A percentile compares a stretch with the other conserved stretches of the same genome.
These are phyloP conservation scores for Begonia fuchsioides DNA, from an alignment of 306 rosid species.

Conservation along the genomic window DNA sequence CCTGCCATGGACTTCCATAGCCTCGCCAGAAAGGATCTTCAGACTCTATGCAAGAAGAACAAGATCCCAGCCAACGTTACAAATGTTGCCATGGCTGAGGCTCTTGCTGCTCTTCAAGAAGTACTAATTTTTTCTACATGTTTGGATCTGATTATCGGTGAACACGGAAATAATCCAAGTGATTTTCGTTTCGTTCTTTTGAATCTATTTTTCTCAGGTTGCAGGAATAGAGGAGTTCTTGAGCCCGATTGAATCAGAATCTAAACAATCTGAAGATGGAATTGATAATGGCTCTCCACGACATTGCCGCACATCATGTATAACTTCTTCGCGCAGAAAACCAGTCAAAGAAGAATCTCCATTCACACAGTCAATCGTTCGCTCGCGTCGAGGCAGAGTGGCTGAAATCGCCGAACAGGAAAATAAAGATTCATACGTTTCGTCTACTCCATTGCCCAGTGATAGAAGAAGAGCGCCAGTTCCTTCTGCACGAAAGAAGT, in stretches of 20 bases:
- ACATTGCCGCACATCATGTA: conserved; percentile 21
- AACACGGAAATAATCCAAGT: too few species aligned
- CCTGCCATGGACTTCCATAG: conserved; percentile 52
- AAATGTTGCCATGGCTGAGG: conserved; percentile 74
- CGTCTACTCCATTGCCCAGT: conserved; percentile 33
- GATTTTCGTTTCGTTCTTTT: too few species aligned
- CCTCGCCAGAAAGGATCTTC: conserved; percentile 74
- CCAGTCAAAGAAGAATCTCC: conserved; percentile 18
- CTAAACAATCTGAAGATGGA: conserved; percentile 13
- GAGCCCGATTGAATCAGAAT: conserved; percentile 18
- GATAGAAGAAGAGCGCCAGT: conserved; percentile 19
- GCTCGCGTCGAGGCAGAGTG: conserved; percentile 10
- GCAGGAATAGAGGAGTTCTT: conserved; percentile 64
- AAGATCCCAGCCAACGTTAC: conserved; percentile 78
- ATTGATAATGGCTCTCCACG: conserved; percentile 8
- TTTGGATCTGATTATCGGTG: too few species aligned
- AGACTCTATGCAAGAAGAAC: conserved; percentile 82
- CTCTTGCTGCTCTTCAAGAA: conserved; percentile 46
- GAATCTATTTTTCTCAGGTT: conserved; percentile 22
- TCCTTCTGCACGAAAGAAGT: conserved; percentile 19
- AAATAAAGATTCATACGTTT: conserved; percentile 19
- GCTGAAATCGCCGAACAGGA: conserved; percentile 11
- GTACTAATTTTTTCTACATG: conserved; percentile 13
- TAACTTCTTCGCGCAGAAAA: conserved; percentile 37
- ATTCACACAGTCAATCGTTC: conserved; percentile 17